These are phyloP conservation scores for Candida corydali DNA, from an alignment of 805 yeast genomes.

Conservation along the genomic window DNA sequence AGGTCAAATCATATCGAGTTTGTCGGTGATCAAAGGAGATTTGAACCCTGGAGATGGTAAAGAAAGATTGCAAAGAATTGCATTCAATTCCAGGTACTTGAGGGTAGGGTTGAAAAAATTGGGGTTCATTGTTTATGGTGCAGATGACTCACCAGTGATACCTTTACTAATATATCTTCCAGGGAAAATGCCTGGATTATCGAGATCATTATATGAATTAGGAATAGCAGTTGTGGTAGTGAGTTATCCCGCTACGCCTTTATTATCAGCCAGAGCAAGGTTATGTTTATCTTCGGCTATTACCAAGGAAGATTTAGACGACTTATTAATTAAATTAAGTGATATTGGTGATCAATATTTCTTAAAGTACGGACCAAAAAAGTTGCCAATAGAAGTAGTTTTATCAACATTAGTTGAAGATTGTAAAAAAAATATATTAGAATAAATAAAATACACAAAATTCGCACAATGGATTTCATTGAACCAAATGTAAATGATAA, in stretches of 20 bases:
- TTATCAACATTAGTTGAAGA: conserved; percentile 69
- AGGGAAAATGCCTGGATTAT: conserved; percentile 88
- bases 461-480: conserved; percentile 3
- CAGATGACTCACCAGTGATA: conserved; percentile 94
- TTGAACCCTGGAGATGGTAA: conserved; percentile 89
- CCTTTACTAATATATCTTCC: conserved; percentile 88
- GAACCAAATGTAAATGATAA: conserved; percentile 14
- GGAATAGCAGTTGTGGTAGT: conserved; percentile 94
- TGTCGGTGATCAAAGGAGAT: conserved; percentile 76
- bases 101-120: conserved; percentile 85
- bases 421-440: conserved; percentile 32
- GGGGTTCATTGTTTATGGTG: conserved; percentile 93
- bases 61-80: conserved; percentile 87
- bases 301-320: conserved; percentile 91
- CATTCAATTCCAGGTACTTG: conserved; percentile 91
- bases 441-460: conserved; percentile 1
- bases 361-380: conserved; percentile 75
- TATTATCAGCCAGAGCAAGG: conserved; percentile 84
- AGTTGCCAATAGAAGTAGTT: conserved; percentile 78
- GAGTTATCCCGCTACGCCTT: conserved; percentile 96
- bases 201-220: conserved; percentile 72
- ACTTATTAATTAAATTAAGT: conserved; percentile 62
- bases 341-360: conserved; percentile 74
- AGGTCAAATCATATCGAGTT: conserved; percentile 78
- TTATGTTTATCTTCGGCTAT: conserved; percentile 89